Conservation (phyloP, 768 basidiomycete species). For the Lactarius indigo region DNA sequence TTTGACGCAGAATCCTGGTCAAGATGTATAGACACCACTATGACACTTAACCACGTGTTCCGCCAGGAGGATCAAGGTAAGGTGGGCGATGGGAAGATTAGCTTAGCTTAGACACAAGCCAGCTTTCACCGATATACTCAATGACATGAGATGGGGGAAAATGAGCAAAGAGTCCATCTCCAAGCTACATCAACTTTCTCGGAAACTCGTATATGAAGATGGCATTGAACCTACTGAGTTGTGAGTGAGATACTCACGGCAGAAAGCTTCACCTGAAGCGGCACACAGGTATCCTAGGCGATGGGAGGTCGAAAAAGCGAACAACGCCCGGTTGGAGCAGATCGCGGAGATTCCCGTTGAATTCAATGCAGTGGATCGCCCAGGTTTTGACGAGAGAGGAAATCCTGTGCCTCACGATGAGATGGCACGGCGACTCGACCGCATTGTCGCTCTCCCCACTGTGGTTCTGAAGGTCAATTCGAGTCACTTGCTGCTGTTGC, state of each 20-base stretch:
- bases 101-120: not conserved
- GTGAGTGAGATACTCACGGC: conserved; percentile 37
- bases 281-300: conserved; percentile 60
- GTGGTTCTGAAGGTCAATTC: conserved; percentile 40
- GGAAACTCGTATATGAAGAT: conserved; percentile 60
- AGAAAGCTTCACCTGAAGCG: not conserved
- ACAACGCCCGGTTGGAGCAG: conserved; percentile 47
- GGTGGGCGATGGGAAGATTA: not conserved
- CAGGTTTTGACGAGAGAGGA: conserved; percentile 44
- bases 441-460: conserved; percentile 49
- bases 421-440: conserved; percentile 47
- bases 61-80: conserved; percentile 79
- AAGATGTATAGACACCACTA: conserved; percentile 53
- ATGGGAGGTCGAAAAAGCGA: conserved; percentile 66
- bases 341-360: conserved; percentile 38
- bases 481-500: not conserved
- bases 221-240: conserved; percentile 80
- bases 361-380: conserved; percentile 45
- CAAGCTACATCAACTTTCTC: conserved; percentile 53
- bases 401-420: conserved; percentile 34
- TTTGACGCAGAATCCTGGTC: conserved; percentile 79
- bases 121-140: conserved; percentile 79
- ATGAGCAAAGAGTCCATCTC: conserved; percentile 42
- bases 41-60: conserved; percentile 71
- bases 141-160: conserved; percentile 78